A percentile compares a stretch with the other conserved stretches of the same genome.
Evolutionary conservation across 768 basidiomycete species (phyloP).

Genomic region (Pleurotus pulmonarius): DNA sequence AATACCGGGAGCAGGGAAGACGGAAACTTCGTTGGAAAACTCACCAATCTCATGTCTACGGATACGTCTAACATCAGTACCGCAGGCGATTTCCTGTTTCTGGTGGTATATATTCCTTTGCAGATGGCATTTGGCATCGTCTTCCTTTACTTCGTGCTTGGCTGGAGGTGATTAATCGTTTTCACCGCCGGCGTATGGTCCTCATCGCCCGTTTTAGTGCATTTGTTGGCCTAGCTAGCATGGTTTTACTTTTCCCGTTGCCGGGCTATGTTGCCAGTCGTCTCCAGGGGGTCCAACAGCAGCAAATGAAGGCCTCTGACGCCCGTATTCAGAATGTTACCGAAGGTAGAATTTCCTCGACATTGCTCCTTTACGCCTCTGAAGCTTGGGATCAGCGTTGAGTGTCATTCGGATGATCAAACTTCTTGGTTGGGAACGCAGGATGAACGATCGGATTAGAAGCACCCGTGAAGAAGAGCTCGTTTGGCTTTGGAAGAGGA

Average conservation of each 20-base stretch:
- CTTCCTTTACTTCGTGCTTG: constrained; percentile 45
- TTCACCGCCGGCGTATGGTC: background rate
- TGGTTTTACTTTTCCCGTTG: constrained; percentile 51
- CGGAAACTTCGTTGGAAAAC: constrained; percentile 62
- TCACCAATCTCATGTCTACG: constrained; percentile 73
- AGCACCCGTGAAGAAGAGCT: constrained; percentile 63
- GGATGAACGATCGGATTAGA: constrained; percentile 47
- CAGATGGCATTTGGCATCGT: constrained; percentile 34
- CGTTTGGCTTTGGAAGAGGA: constrained; percentile 44
- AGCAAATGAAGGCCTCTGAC: constrained; percentile 49
- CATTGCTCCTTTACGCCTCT: constrained; percentile 2
- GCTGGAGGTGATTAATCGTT: constrained; percentile 34
- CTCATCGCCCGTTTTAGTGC: constrained; percentile 29
- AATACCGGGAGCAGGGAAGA: constrained; percentile 21
- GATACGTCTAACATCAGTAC: constrained; percentile 42
- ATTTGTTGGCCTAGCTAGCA: constrained; percentile 52
- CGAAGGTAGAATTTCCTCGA: constrained; percentile 41
- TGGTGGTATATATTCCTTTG: constrained; percentile 35
- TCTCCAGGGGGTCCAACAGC: constrained; percentile 43
- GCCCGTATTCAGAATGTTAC: constrained; percentile 57
- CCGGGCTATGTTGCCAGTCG: constrained; percentile 52
- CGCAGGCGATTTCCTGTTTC: constrained; percentile 29
- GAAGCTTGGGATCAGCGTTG: constrained; percentile 37
- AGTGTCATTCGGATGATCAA: constrained; percentile 66
- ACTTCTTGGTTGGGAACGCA: constrained; percentile 65